Conservation (phyloP, 2,329 filamentous ascomycete species). For the Epichloe typhina region DNA sequence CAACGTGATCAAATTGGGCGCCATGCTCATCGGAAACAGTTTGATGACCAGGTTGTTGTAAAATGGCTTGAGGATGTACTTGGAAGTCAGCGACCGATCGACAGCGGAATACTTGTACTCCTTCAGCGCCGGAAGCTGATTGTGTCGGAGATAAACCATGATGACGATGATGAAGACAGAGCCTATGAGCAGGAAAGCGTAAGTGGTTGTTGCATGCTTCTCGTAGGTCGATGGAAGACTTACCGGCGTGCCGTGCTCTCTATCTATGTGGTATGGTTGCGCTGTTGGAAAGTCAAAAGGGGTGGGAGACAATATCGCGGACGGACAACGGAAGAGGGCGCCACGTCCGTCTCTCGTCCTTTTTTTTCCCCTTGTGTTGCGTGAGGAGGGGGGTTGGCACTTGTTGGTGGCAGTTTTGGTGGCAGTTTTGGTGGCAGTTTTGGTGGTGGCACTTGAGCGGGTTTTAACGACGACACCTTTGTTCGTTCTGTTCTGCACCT, state of each 20-base stretch:
- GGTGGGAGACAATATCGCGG: neutral
- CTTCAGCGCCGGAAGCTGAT: slow-evolving; percentile 75
- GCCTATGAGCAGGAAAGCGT: neutral
- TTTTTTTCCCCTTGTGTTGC: neutral
- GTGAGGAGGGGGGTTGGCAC: neutral
- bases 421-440: no score
- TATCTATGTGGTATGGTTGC: neutral
- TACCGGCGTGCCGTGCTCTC: neutral
- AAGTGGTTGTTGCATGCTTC: neutral
- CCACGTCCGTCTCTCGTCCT: neutral
- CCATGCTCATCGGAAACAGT: slow-evolving; percentile 92
- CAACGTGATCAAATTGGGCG: slow-evolving; percentile 76
- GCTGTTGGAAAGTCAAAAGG: neutral
- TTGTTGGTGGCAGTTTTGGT: no score
- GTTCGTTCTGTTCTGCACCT: no score
- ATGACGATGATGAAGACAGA: neutral
- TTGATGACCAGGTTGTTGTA: slow-evolving; percentile 92
- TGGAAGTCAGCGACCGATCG: slow-evolving; percentile 79
- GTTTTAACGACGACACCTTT: no score
- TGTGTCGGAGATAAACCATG: slow-evolving; percentile 94
- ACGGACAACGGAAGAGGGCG: neutral
- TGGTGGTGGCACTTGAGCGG: neutral
- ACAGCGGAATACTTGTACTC: slow-evolving; percentile 93
- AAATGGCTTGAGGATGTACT: slow-evolving; percentile 93
- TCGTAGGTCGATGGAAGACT: neutral